phyloP scores from a whole-genome alignment of 2,329 filamentous ascomycete species.

The Dendrostoma leiphaemia region DNA sequence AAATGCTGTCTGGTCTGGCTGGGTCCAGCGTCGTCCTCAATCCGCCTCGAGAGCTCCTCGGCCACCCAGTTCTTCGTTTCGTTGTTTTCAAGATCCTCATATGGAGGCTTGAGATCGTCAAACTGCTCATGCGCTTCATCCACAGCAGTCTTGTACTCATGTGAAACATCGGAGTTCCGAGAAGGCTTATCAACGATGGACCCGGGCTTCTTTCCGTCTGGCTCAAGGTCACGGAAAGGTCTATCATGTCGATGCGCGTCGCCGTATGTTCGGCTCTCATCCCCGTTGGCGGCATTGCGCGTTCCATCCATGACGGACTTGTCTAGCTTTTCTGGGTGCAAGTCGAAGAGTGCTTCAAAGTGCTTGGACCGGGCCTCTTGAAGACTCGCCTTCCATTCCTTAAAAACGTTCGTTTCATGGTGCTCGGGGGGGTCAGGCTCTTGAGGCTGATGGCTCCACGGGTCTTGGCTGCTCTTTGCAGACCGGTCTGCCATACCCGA shows the following conservation, averaged over 20 bases:
- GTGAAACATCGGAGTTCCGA: slow-evolving; percentile 35
- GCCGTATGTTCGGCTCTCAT: slow-evolving; percentile 23
- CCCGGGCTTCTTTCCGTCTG: slow-evolving; percentile 19
- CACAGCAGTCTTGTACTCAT: slow-evolving; percentile 25
- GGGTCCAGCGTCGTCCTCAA: slow-evolving; percentile 26
- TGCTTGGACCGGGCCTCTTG: too few species aligned
- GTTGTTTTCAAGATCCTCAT: slow-evolving; percentile 35
- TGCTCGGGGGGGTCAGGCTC: too few species aligned
- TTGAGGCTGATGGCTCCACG: too few species aligned
- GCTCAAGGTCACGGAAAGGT: slow-evolving; percentile 12
- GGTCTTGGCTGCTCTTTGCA: too few species aligned
- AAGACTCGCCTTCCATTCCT: too few species aligned
- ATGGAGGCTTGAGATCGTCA: slow-evolving; percentile 29
- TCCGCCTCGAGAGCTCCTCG: slow-evolving; percentile 25
- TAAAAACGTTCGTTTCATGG: too few species aligned
- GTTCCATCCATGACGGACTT: too few species aligned
- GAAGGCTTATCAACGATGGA: slow-evolving; percentile 22
- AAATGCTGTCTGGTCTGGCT: slow-evolving; percentile 28
- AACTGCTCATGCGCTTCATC: slow-evolving; percentile 24
- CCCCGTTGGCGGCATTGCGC: too few species aligned
- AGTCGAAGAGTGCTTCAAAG: too few species aligned
- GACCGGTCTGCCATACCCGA: too few species aligned
- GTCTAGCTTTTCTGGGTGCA: slow-evolving; percentile 15
- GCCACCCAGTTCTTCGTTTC: slow-evolving; percentile 36
- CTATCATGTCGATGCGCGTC: slow-evolving; percentile 29